Evolutionary conservation across 768 basidiomycete species (phyloP), one percentile per base, ranked within the genome.

Genomic region (Naganishia friedmannii): DNA sequence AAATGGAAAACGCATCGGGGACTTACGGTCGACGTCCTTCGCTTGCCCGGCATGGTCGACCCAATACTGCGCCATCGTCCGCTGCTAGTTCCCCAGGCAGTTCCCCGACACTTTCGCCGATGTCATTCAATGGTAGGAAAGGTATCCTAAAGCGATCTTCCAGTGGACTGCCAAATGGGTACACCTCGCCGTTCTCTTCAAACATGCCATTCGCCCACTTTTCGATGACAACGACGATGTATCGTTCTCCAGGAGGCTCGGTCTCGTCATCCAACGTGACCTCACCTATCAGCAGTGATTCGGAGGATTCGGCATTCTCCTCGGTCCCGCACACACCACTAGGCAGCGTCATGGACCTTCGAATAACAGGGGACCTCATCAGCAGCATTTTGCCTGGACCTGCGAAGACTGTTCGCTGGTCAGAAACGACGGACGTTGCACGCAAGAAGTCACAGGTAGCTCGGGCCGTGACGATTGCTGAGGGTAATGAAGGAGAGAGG

Each of bases 251-350:
- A n/a, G 23, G 29, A 21, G 60, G 31, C 1, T 63, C 60, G 1
- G 39, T 63, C 60, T 63, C 60, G 3, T 63, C 60, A 37, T 63
- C 60, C 60, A 63, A 63, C 39, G 60, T 63, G 37, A 63, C 60
- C 8, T 63, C 60, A 15, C 60, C 60, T 10, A 42, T 63, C 8
- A 63, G 60, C 39, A 63, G 60, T 29, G 60, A 63, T 28, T 63
- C 60, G 1, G 60, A 63, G 46, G 60, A 63, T 42, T 63, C 57
- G 15, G 60, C 34, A 42, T 28, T 45, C 39, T 45, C 60, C 8
- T 63, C 60, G 60, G 60, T 63, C 21, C 60, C 60, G 1, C 60
- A 63, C 19, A 63, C 60, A 13, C 60, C 60, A 3, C 29, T 63
- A 12, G 28, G 23, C 21, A 63, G 39, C 10, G n/a, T n/a, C 0